Base-by-base conservation (phyloP, 2,329 filamentous ascomycete genomes). In the Penicillium oxalicum region DNA sequence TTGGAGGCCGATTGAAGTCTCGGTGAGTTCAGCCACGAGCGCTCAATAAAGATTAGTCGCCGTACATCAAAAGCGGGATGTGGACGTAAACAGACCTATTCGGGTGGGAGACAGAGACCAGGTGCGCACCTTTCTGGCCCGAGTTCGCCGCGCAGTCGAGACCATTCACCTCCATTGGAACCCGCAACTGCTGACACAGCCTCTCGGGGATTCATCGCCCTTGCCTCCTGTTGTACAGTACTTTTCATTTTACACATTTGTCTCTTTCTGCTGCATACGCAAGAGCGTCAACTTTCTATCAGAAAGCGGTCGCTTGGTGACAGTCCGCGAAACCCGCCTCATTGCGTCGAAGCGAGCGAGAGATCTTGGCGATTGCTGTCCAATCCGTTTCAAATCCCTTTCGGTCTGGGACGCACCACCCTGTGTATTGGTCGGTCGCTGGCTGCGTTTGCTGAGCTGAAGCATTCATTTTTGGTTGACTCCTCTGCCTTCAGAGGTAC, bases 61-160 rank as follows among this genome's bases (percentile, higher is more conserved):
- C 18, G 18, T 18, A 18, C 18, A 18, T 18, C 18, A 18, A 18
- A 18, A 18, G 18, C 18, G 18, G 29, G n/a, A 29, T 18, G 9
- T n/a, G 18, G 8, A 9, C n/a, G 18, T 46, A 46, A 47, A 43
- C 43, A 37, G 42, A 35, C 12, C 8, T 1, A 11, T 12, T 47
- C 34, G 42, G 52, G 52, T n/a, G 34, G 26, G 24, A n/a, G 37
- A 40, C 7, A 51, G 8, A 27, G 26, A 55, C 54, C 50, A 25
- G 28, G 29, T 36, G 48, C 40, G 54, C 54, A 55, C 36, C 28
- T 25, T 51, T 39, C 35, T 34, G 43, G 39, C 47, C 45, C 40
- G 35, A 55, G 41, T 55, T 53, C 53, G 47, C 44, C 35, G 42
- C 47, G 49, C 52, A 47, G 28, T 25, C 44, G 39, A n/a, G 40